These are phyloP conservation scores for Malbranchea zuffiana DNA, from an alignment of 2,329 filamentous ascomycete species.

Conservation along the genomic window DNA sequence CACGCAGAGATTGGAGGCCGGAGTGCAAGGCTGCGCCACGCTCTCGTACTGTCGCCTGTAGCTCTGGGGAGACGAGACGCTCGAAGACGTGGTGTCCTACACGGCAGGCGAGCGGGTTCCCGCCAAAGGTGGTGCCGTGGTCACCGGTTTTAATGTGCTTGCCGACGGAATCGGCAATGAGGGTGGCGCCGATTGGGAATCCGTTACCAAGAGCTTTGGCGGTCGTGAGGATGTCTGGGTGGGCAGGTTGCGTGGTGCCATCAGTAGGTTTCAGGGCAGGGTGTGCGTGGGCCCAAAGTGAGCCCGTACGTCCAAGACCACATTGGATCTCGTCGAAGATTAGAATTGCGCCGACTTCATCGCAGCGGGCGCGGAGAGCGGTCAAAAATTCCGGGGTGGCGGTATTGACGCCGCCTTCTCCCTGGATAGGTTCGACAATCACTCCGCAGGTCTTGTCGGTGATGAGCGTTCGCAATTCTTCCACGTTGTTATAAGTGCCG, in stretches of 20 bases:
- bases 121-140: constrained; percentile 89
- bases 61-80: constrained; percentile 57
- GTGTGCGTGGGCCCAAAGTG: constrained; percentile 74
- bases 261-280: constrained; percentile 44
- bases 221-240: constrained; percentile 87
- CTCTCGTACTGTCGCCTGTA: constrained; percentile 58
- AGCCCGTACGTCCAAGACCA: constrained; percentile 75
- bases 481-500: constrained; percentile 73
- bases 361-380: constrained; percentile 73
- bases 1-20: constrained; percentile 46
- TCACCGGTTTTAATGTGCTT: constrained; percentile 64
- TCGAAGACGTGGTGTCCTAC: constrained; percentile 77
- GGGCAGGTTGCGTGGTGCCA: constrained; percentile 49
- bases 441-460: constrained; percentile 84
- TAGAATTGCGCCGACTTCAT: constrained; percentile 75
- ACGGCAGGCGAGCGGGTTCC: constrained; percentile 76
- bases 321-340: constrained; percentile 98
- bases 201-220: constrained; percentile 96
- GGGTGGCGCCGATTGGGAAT: constrained; percentile 82
- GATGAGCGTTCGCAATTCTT: constrained; percentile 59
- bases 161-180: constrained; percentile 53
- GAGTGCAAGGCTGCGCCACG: constrained; percentile 54
- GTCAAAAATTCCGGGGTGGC: constrained; percentile 73
- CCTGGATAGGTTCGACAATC: constrained; percentile 93
- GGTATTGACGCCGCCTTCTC: constrained; percentile 83